A percentile compares a stretch with the other conserved stretches of the same genome.
phyloP scores from a whole-genome alignment of 345 rosid genomes.

The Sapria himalayana region DNA sequence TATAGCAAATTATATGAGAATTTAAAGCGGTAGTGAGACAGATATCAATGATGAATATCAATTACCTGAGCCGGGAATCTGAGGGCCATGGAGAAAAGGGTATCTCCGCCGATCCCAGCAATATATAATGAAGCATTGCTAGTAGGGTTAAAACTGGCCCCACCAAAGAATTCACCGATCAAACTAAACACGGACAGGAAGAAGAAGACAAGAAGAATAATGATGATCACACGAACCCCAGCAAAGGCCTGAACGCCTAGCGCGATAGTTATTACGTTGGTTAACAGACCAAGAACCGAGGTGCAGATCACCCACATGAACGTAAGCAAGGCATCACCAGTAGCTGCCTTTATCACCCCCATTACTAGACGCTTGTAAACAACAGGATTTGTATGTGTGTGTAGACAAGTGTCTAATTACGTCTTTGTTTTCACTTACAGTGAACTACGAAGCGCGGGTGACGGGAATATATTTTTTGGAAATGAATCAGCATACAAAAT shows the following conservation, averaged over 20 bases:
- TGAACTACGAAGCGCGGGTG: no score
- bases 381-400: not conserved
- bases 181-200: slow-evolving; percentile 38
- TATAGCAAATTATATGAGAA: not conserved
- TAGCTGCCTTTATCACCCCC: slow-evolving; percentile 46
- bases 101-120: slow-evolving; percentile 55
- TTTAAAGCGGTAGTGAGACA: not conserved
- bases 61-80: slow-evolving; percentile 79
- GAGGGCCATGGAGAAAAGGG: slow-evolving; percentile 65
- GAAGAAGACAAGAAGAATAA: slow-evolving; percentile 35
- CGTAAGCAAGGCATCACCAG: slow-evolving; percentile 42
- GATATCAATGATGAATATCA: not conserved
- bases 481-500: no score
- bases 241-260: slow-evolving; percentile 24
- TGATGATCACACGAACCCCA: slow-evolving; percentile 31
- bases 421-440: no score
- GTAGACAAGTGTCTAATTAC: no score
- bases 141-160: slow-evolving; percentile 87
- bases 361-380: slow-evolving; percentile 9
- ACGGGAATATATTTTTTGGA: no score
- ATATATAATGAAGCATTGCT: slow-evolving; percentile 71
- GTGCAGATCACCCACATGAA: slow-evolving; percentile 59
- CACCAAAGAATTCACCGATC: slow-evolving; percentile 45
- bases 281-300: slow-evolving; percentile 37
- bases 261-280: slow-evolving; percentile 27